Percentiles rank a stretch among this genome's conserved stretches.
Conservation (phyloP, 1,139 yeast species). For the Torulaspora globosa region DNA sequence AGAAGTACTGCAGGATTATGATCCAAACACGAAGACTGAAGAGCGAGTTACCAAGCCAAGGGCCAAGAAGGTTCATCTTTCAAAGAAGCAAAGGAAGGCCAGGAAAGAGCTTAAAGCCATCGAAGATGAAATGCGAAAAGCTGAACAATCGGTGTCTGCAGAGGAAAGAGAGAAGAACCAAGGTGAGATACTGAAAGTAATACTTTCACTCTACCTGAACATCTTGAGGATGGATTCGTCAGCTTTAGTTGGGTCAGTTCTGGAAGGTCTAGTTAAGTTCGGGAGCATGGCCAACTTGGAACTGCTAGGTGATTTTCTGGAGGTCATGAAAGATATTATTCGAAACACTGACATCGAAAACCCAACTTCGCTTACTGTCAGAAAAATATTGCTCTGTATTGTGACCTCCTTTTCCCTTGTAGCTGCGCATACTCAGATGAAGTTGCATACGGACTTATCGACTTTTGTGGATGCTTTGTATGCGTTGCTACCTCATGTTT, state of each 20-base stretch:
- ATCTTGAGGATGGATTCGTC: slow-evolving; percentile 61
- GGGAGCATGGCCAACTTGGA: slow-evolving; percentile 93
- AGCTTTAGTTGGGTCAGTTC: slow-evolving; percentile 76
- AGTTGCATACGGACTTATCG: slow-evolving; percentile 62
- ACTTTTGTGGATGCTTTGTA: slow-evolving; percentile 73
- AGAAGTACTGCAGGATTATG: slow-evolving; percentile 74
- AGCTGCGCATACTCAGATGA: slow-evolving; percentile 64
- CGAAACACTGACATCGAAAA: slow-evolving; percentile 47
- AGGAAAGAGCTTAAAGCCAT: slow-evolving; percentile 82
- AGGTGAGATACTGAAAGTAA: slow-evolving; percentile 71
- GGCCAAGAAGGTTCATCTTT: slow-evolving; percentile 83
- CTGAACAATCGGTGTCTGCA: slow-evolving; percentile 80
- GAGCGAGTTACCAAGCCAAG: slow-evolving; percentile 49
- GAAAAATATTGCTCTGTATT: slow-evolving; percentile 76
- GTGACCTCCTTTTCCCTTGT: slow-evolving; percentile 88
- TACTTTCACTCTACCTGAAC: slow-evolving; percentile 71
- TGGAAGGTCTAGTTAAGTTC: slow-evolving; percentile 86
- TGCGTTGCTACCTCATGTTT: slow-evolving; percentile 57
- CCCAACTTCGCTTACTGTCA: slow-evolving; percentile 42
- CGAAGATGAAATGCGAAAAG: slow-evolving; percentile 82
- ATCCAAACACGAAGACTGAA: slow-evolving; percentile 51
- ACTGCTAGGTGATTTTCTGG: slow-evolving; percentile 84
- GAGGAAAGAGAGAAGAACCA: slow-evolving; percentile 84
- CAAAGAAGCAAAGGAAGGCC: slow-evolving; percentile 81
- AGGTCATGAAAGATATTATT: slow-evolving; percentile 78